Base-by-base conservation (phyloP, 768 basidiomycete species). In the Boletus rex-veris region DNA sequence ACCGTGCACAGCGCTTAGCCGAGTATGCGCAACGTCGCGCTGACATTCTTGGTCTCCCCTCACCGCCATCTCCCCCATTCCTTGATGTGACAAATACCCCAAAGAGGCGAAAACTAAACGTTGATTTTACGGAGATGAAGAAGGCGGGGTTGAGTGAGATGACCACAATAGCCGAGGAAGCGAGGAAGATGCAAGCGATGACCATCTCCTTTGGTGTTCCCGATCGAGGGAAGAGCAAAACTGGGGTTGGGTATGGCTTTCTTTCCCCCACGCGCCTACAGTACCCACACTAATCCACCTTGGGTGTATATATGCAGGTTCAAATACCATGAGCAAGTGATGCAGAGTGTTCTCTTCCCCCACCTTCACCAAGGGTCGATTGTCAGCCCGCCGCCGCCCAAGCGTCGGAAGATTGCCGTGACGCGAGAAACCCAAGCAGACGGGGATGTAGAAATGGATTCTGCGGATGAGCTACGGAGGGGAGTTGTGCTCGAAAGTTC, bases 21-120 rank as follows among this genome's bases (percentile, higher is more conserved):
- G 88, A 90, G 65, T 90, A 88, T 55, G 75, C 78, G 0, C 79
- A 82, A 50, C 80, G 86, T 15, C 76, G 87, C 2, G 70, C 72
- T 15, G 76, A 81, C 19, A 67, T 86, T 5, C 58, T 74, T 12
- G 65, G 66, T 19, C 59, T 72, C 41, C 45, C 64, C 3, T 53
- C 60, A 15, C 41, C 64, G 12, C 53, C 73, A 2, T 58, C 65
- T 7, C 57, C 68, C 9, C 72, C 74, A 16, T 53, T 70, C 33
- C 50, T 58, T 24, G 68, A 70, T 52, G 58, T 55, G 74, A 80
- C 63, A 53, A 73, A 53, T 64, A 64, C 12, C 66, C 75, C 45
- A 65, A 74, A 70, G 52, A 60, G 58, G 41, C 50, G 58, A 26
- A 47, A 54, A 66, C 58, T 48, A 58, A 64, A 54, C 26, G 55